Evolutionary conservation across 257 asterid genomes (phyloP), one percentile per base, ranked within the genome.

Genomic region (Paraleonurus japonicus): DNA sequence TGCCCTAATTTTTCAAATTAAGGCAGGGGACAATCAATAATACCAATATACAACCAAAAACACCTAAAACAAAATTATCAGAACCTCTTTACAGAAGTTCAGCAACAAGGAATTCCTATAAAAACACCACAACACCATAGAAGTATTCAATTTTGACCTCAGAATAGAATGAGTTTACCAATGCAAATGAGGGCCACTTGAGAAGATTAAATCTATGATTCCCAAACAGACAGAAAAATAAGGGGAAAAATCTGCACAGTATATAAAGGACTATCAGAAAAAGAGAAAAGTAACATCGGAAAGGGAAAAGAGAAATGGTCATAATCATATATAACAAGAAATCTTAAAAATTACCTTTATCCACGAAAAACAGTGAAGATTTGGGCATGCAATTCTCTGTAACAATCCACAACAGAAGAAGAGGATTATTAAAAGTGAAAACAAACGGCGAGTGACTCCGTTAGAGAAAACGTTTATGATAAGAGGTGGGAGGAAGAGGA

Each of bases 381-480:
- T 83, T 83, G 76, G 43, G 48, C 71, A 72, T 53, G 58, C 33
- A 79, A 54, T 78, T 80, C 70, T 68, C 67, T 45, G 72, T 72
- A 69, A 63, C 17, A 74, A 79, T 75, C 67, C 0, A 63, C 64
- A 58, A 64, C 54, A 23, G 43, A 35, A 7, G 22, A 65, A 19
- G 61, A 10, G 23, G 23, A 9, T 24, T 54, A 17, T 24, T 11
- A 27, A 65, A 51, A 55, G 65, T 41, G 64, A 67, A 27, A 71
- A 53, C 23, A 53, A 85, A 83, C 83, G 83, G 80, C 59, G 67
- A 73, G 75, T 65, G 81, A 39, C n/a, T 77, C 84, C 78, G 83
- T 78, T 72, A 65, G 17, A 37, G 61, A 58, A 45, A 63, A 68
- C 73, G 82, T 67, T 51, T 45, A 20, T 64, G 71, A 74, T 50